A percentile compares a stretch with the other conserved stretches of the same genome.
phyloP scores from a whole-genome alignment of 2,329 filamentous ascomycete genomes.

The Cladosporium sp. region DNA sequence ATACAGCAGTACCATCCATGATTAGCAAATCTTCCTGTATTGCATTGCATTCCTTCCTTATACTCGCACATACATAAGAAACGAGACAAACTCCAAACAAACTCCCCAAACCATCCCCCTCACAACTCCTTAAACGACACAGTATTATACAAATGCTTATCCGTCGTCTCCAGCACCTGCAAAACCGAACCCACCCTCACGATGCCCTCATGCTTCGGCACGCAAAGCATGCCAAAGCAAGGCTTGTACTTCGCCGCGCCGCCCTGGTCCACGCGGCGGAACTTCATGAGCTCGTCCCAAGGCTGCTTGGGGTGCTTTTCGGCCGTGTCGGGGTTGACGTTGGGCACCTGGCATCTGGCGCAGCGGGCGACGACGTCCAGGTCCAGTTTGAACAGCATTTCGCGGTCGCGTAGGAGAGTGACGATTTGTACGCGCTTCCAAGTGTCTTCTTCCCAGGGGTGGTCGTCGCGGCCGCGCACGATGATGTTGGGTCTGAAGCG shows the following conservation, averaged over 20 bases:
- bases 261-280: constrained; percentile 55
- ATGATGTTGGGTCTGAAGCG: constrained; percentile 62
- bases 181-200: constrained; percentile 56
- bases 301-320: constrained; percentile 55
- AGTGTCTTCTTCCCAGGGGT: constrained; percentile 58
- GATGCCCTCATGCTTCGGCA: constrained; percentile 51
- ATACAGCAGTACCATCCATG: not conserved
- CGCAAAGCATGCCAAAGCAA: constrained; percentile 63
- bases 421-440: constrained; percentile 56
- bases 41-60: too few relatives aligned
- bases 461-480: constrained; percentile 44
- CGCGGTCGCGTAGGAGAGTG: constrained; percentile 27
- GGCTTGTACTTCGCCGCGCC: constrained; percentile 59
- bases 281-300: constrained; percentile 59
- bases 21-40: not conserved
- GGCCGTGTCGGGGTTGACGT: constrained; percentile 60
- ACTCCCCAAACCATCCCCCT: not conserved
- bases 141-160: constrained; percentile 50
- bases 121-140: constrained; percentile 31
- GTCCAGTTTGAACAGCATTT: constrained; percentile 36
- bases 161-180: constrained; percentile 54
- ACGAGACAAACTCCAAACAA: not conserved
- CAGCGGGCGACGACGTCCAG: constrained; percentile 57
- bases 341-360: constrained; percentile 58
- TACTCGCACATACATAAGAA: too few relatives aligned